These are phyloP conservation scores for Nigrospora sphaerica DNA, from an alignment of 2,329 filamentous ascomycete genomes.

Conservation along the genomic window DNA sequence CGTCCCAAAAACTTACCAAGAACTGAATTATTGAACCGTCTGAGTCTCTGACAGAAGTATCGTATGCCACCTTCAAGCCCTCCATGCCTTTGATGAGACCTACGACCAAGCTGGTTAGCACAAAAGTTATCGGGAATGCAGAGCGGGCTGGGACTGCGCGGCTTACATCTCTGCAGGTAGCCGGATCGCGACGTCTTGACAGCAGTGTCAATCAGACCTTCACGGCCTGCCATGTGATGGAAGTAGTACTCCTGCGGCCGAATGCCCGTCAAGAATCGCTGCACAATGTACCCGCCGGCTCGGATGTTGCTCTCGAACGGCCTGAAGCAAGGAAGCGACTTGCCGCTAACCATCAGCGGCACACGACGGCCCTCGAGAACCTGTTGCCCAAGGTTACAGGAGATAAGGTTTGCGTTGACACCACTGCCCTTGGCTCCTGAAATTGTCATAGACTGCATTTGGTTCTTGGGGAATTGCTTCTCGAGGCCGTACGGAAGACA, in stretches of 20 bases:
- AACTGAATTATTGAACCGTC: conserved; percentile 94
- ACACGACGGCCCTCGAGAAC: conserved; percentile 92
- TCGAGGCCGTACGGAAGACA: conserved; percentile 78
- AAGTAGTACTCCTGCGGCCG: conserved; percentile 98
- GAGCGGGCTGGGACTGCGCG: no score
- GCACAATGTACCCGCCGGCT: conserved; percentile 88
- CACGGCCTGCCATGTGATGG: conserved; percentile 97
- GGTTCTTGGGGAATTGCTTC: conserved; percentile 91
- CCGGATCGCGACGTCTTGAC: conserved; percentile 97
- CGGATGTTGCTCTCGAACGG: conserved; percentile 84
- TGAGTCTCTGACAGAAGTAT: conserved; percentile 87
- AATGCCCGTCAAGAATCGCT: conserved; percentile 96
- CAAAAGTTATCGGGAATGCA: no score
- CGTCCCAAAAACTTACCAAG: conserved; percentile 29
- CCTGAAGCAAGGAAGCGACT: conserved; percentile 88
- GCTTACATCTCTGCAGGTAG: conserved; percentile 77
- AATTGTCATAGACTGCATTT: conserved; percentile 98
- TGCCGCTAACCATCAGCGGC: conserved; percentile 95
- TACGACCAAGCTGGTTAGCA: no score
- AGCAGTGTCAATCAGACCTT: conserved; percentile 96
- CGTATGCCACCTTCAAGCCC: conserved; percentile 84
- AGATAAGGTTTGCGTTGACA: conserved; percentile 96
- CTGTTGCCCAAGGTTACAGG: conserved; percentile 94
- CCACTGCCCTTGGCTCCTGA: conserved; percentile 89
- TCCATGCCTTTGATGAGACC: conserved; percentile 95